These are phyloP conservation scores for Quercus glauca DNA, from an alignment of 306 rosid species.

Conservation along the genomic window DNA sequence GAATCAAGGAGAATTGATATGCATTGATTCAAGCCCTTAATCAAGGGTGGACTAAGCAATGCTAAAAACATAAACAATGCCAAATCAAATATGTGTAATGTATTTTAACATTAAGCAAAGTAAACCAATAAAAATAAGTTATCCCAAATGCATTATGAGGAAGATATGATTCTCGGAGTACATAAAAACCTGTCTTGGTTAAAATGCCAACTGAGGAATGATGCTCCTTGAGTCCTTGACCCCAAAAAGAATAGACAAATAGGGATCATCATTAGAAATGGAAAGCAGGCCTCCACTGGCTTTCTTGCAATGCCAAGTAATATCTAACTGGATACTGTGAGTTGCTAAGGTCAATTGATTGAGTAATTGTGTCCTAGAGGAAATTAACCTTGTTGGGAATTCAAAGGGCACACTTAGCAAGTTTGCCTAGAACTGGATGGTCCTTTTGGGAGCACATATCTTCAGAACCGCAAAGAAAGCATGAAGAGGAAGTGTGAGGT, in stretches of 20 bases:
- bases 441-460: not conserved
- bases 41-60: no score
- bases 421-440: not conserved
- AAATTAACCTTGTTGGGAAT: not conserved
- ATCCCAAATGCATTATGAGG: no score
- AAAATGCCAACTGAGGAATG: not conserved
- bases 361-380: not conserved
- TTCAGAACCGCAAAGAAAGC: not conserved
- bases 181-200: no score
- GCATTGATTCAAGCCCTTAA: no score
- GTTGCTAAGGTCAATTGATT: not conserved
- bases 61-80: no score
- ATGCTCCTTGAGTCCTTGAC: not conserved
- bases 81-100: no score
- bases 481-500: not conserved
- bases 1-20: no score
- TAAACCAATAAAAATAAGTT: no score
- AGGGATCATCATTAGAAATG: not conserved
- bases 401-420: not conserved
- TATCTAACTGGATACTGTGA: not conserved
- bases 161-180: no score
- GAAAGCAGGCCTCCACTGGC: not conserved
- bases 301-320: not conserved
- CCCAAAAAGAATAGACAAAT: not conserved
- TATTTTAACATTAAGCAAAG: no score